phyloP scores from a whole-genome alignment of 208 protist species.

The Angomonas desouzai region DNA sequence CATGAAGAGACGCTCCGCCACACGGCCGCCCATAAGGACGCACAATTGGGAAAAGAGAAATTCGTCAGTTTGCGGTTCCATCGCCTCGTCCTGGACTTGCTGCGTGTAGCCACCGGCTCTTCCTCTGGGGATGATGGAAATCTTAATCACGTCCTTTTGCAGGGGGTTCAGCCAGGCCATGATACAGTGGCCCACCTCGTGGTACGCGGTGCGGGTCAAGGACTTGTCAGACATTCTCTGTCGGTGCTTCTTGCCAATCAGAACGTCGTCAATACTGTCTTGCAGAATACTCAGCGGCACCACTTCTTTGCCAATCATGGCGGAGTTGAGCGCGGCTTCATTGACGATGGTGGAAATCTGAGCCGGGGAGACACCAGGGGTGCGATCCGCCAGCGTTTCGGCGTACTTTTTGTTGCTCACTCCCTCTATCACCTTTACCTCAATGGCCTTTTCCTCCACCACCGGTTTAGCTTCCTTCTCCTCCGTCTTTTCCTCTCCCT shows the following conservation, averaged over 20 bases:
- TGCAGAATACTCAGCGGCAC: conserved; percentile 75
- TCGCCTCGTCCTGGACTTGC: conserved; percentile 87
- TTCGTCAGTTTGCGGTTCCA: conserved; percentile 82
- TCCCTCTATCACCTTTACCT: conserved; percentile 71
- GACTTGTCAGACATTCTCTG: conserved; percentile 86
- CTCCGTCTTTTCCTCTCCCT: not conserved
- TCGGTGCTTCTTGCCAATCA: conserved; percentile 93
- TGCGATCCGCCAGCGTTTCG: conserved; percentile 76
- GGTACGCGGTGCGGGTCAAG: conserved; percentile 92
- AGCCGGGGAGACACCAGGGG: conserved; percentile 91
- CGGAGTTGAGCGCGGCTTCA: conserved; percentile 93
- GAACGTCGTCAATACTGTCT: conserved; percentile 89
- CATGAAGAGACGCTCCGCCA: conserved; percentile 84
- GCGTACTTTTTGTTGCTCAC: conserved; percentile 83
- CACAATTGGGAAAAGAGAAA: conserved; percentile 88
- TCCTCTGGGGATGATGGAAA: conserved; percentile 90
- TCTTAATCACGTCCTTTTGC: conserved; percentile 91
- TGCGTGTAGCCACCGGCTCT: conserved; percentile 91
- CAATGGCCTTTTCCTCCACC: conserved; percentile 22
- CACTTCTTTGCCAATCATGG: conserved; percentile 67
- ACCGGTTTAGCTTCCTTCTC: not conserved
- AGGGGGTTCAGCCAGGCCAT: conserved; percentile 89
- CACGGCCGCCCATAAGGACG: conserved; percentile 88
- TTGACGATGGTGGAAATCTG: conserved; percentile 97
- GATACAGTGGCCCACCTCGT: conserved; percentile 97